Evolutionary conservation across 2,329 filamentous ascomycete species (phyloP), one percentile per base, ranked within the genome.

Genomic region (Hymenoscyphus occultus): DNA sequence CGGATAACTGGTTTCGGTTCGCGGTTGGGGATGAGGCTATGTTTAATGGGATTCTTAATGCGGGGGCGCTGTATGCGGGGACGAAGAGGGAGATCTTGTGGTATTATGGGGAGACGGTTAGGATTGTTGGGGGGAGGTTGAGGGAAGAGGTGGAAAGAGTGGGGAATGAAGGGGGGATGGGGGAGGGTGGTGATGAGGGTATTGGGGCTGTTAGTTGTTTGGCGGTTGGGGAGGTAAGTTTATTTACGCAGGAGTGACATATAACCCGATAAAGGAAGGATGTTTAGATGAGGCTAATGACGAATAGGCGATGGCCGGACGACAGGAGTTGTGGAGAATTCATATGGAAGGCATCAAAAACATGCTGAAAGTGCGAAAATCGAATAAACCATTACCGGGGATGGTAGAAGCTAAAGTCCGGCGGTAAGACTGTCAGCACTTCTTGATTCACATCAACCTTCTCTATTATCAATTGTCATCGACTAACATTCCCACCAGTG

Each of bases 331-430:
- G 31, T 73, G 70, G 70, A 62, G 67, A 51, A 39, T 68, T 12
- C 70, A 73, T 48, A 72, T 71, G 70, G 61, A 61, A 39, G 69
- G 70, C 13, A 61, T 72, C n/a, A 67, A 71, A 42, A 63, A 71
- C 16, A 67, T 72, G 61, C 63, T 72, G 4, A 35, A 42, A 10
- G 45, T 40, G 1, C 56, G 66, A 59, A 61, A 65, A 3, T 45
- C 51, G 5, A 56, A 69, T 5, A 45, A 61, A 5, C 64, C 60
- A 12, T 35, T 71, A 12, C 28, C 51, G 6, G 39, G 32, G 2
- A 60, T 71, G 9, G 56, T 72, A n/a, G 61, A 67, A 45, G 40
- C 60, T 16, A 72, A 71, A 64, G 54, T 73, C 10, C 65, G 62
- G 31, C 68, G 70, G 67, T 66, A 66, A n/a, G 14, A 16, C n/a